A percentile compares a stretch with the other conserved stretches of the same genome.
These are phyloP conservation scores for Magnusiomyces sp. DNA, from an alignment of 1,139 yeast species.

Conservation along the genomic window DNA sequence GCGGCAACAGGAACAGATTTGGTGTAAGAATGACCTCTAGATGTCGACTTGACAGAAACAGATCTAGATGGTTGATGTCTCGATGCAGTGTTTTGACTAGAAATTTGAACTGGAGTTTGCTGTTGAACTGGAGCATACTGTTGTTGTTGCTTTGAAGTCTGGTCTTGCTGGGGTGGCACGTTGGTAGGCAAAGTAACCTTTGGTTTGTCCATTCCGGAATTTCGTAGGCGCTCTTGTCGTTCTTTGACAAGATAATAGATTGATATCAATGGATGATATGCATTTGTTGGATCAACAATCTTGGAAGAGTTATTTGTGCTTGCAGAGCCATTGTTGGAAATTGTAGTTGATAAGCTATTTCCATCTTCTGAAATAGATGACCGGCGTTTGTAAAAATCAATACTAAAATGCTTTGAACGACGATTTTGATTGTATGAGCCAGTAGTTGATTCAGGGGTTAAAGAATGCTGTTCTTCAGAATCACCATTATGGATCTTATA, in stretches of 20 bases:
- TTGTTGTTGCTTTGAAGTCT: background rate
- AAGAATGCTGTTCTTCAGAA: constrained; percentile 4
- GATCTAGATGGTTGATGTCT: background rate
- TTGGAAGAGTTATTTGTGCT: constrained; percentile 1
- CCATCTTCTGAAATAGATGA: constrained; percentile 2
- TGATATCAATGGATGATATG: constrained; percentile 82
- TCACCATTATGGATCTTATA: constrained; percentile 29
- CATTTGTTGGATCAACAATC: constrained; percentile 70
- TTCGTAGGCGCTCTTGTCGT: constrained; percentile 60
- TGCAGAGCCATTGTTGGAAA: constrained; percentile 7
- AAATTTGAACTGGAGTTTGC: background rate
- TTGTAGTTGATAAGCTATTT: too few relatives aligned
- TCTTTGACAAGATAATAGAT: constrained; percentile 82
- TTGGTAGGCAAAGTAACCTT: too few relatives aligned
- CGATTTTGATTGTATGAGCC: background rate
- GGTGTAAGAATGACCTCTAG: too few relatives aligned
- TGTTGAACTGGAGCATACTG: background rate
- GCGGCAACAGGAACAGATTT: too few relatives aligned
- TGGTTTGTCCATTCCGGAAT: background rate
- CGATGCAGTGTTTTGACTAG: background rate
- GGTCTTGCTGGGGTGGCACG: background rate
- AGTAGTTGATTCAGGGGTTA: background rate
- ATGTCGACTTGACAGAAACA: too few relatives aligned
- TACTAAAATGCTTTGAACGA: constrained; percentile 18
- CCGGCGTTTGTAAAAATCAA: constrained; percentile 23